Evolutionary conservation across 495 filamentous ascomycete species (phyloP).

Genomic region (Sordaria brevicollis): DNA sequence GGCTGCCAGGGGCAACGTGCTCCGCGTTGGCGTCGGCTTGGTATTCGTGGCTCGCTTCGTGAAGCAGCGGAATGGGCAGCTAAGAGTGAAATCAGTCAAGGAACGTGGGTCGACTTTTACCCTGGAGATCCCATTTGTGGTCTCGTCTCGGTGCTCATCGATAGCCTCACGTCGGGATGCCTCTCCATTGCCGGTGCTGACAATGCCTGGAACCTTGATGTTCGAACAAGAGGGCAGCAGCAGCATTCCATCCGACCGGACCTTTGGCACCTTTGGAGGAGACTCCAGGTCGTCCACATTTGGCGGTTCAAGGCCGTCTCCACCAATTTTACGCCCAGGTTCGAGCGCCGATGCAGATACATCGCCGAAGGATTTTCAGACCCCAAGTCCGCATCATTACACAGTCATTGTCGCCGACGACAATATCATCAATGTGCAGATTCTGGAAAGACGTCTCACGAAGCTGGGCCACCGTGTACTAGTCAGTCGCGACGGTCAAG

Average conservation of each 20-base stretch:
- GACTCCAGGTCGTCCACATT: neutral
- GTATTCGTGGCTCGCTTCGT: constrained; percentile 14
- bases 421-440: constrained; percentile 72
- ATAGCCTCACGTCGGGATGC: constrained; percentile 11
- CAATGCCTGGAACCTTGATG: constrained; percentile 5
- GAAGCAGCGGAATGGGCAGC: constrained; percentile 14
- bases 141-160: constrained; percentile 10
- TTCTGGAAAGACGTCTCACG: constrained; percentile 62
- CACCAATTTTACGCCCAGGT: neutral
- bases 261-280: neutral
- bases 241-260: constrained; percentile 1
- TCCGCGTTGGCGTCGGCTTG: constrained; percentile 14
- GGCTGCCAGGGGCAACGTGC: constrained; percentile 1
- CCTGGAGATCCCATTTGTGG: constrained; percentile 18
- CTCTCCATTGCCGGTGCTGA: constrained; percentile 9
- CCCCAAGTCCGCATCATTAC: constrained; percentile 29
- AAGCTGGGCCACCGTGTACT: constrained; percentile 59
- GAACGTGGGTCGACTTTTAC: constrained; percentile 13
- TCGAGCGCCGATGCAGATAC: neutral
- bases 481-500: constrained; percentile 68
- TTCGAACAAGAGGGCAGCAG: neutral
- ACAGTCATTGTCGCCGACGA: constrained; percentile 71
- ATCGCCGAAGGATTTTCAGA: constrained; percentile 4
- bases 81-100: constrained; percentile 9
- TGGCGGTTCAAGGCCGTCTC: neutral